Evolutionary conservation across 2,329 filamentous ascomycete genomes (phyloP), one percentile per base, ranked within the genome.

Genomic region (Epichloe brachyelytri): DNA sequence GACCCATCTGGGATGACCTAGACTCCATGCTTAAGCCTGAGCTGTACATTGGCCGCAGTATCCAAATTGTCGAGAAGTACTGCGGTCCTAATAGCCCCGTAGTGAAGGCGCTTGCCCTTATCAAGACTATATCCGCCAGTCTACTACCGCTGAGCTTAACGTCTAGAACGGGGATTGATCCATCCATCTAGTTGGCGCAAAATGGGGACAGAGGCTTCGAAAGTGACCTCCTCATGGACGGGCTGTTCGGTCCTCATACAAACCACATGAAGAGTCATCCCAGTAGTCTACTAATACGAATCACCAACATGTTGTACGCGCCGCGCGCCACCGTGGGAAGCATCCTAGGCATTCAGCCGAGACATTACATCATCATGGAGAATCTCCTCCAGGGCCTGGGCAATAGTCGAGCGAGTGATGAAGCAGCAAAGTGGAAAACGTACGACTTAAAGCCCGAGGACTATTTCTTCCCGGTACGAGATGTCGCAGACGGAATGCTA

Each of bases 341-440:
- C 1, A 58, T 80, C 0, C 57, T 86, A 0, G 75, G 81, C 4
- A 66, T 75, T 1, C 78, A 82, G 0, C 84, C 85, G 0, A 79
- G 78, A 1, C 83, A 87, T 56, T 84, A 88, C 60, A 84, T 88
- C 53, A 73, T 88, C 59, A 88, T 88, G 85, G 85, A 88, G 63
- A 88, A 88, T 60, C 71, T 86, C 2, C 68, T 87, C 22, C 79
- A 77, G 54, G 84, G 83, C 2, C 74, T 79, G 34, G 46, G 40
- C 11, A n/a, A 48, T 55, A 69, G 71, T 14, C 65, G 69, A 12
- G 68, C 71, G 50, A 60, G 60, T 10, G 62, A 65, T 44, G 60
- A 68, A 51, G 62, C 70, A 44, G 46, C 46, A 17, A 19, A 37
- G 20, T 88, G 84, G 84, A 80, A 88, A 60, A 80, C 78, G 1